phyloP scores from a whole-genome alignment of 1,139 yeast genomes.

The Yamadazyma spencermartinsiae region DNA sequence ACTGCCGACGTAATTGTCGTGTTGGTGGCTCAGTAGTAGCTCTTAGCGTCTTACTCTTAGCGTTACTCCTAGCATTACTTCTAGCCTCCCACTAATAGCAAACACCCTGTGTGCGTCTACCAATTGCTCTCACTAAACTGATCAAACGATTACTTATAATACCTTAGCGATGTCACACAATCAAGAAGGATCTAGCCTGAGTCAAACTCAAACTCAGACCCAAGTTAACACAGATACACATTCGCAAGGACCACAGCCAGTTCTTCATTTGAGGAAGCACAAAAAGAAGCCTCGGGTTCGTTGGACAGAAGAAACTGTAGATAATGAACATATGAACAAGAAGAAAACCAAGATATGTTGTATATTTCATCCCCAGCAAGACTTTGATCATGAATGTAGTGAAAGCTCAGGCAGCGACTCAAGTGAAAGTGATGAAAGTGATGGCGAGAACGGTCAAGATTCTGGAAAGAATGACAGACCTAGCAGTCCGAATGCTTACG shows the following conservation, averaged over 20 bases:
- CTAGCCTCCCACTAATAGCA: no score
- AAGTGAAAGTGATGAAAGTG: constrained; percentile 41
- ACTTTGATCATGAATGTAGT: constrained; percentile 57
- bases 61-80: no score
- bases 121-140: no score
- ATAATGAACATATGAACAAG: constrained; percentile 83
- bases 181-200: constrained; percentile 3
- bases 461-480: constrained; percentile 6
- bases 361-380: constrained; percentile 84
- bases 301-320: constrained; percentile 86
- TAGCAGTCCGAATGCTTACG: constrained; percentile 68
- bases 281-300: constrained; percentile 53
- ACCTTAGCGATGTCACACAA: not conserved
- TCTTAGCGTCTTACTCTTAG: no score
- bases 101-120: not conserved
- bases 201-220: constrained; percentile 4
- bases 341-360: constrained; percentile 95
- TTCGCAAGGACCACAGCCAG: constrained; percentile 7
- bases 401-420: constrained; percentile 18
- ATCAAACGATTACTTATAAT: no score
- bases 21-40: no score
- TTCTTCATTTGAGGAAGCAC: constrained; percentile 11
- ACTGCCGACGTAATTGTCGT: no score
- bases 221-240: not conserved
- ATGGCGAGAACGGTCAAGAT: constrained; percentile 20